Percentiles rank a stretch among this genome's conserved stretches.
These are phyloP conservation scores for Pestalotiopsis sp. DNA, from an alignment of 2,329 filamentous ascomycete species.

Conservation along the genomic window DNA sequence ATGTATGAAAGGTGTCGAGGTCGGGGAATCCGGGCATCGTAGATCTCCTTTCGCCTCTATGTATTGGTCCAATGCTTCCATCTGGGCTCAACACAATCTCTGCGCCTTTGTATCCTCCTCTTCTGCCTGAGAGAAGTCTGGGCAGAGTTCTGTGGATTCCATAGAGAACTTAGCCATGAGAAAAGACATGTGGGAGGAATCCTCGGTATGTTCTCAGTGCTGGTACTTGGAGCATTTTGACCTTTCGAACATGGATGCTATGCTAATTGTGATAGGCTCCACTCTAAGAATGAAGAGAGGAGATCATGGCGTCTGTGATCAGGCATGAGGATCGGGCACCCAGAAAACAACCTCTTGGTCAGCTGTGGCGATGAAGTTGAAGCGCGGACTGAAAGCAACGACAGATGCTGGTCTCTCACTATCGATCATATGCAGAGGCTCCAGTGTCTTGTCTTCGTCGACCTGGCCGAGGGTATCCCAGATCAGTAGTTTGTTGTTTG, in stretches of 20 bases:
- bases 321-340: constrained; percentile 69
- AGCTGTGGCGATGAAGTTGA: constrained; percentile 88
- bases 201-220: too few relatives aligned
- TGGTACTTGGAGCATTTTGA: not conserved
- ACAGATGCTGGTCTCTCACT: constrained; percentile 72
- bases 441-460: constrained; percentile 59
- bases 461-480: constrained; percentile 76
- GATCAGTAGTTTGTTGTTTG: constrained; percentile 70
- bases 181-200: too few relatives aligned
- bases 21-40: too few relatives aligned
- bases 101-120: too few relatives aligned
- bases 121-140: too few relatives aligned
- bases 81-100: too few relatives aligned
- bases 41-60: too few relatives aligned
- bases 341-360: constrained; percentile 83
- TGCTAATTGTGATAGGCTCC: not conserved
- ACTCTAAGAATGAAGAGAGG: not conserved
- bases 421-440: constrained; percentile 66
- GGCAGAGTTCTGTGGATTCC: too few relatives aligned
- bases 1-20: too few relatives aligned
- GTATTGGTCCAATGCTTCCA: too few relatives aligned
- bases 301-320: constrained; percentile 13
- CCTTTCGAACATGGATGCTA: not conserved
- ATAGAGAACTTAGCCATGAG: too few relatives aligned
- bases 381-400: constrained; percentile 86